Evolutionary conservation across 352 stramenopile species (phyloP), one percentile per base, ranked within the genome.

Genomic region (Phytophthora kernoviae): DNA sequence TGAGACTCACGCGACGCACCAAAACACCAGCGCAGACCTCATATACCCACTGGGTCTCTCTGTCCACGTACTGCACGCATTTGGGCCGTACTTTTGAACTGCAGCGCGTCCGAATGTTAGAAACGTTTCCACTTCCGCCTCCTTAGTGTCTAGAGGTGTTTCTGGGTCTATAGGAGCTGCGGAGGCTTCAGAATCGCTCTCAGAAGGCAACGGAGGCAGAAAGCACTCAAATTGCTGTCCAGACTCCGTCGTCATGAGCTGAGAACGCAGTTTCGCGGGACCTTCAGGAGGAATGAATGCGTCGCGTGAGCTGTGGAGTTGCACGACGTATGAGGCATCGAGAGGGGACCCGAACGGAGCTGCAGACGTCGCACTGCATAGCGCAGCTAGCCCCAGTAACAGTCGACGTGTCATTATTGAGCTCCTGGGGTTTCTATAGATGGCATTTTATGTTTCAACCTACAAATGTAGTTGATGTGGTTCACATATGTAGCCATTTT

Each of bases 211-310:
- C 18, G 77, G 54, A 30, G 84, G 84, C 45, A 93, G 43, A 49
- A 89, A 91, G 46, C 84, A 93, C 72, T 91, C 78, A 50, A 93
- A 90, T 54, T 73, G 71, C 49, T 90, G 72, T 1, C 81, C 81
- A 8, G 79, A 77, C 57, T 77, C 72, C 15, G 78, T 87, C 37
- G 81, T 81, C 79, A 93, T 90, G 30, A 80, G 21, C 48, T 88
- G 72, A 39, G 75, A 73, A 15, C 72, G 77, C 43, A 75, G 46
- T 21, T 45, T 57, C 27, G 36, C 11, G 5, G 51, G 52, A 20
- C 57, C 62, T 33, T 64, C 47, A 24, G 62, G 60, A 2, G 59
- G 50, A n/a, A 58, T 30, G 48, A 75, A 82, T n/a, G 43, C 55
- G 5, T 80, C 77, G 12, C 70, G 73, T 10, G 44, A 79, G 10